Percentiles rank a stretch among this genome's conserved stretches.
phyloP scores from a whole-genome alignment of 2,329 filamentous ascomycete species.

The Fusarium burgessii region DNA sequence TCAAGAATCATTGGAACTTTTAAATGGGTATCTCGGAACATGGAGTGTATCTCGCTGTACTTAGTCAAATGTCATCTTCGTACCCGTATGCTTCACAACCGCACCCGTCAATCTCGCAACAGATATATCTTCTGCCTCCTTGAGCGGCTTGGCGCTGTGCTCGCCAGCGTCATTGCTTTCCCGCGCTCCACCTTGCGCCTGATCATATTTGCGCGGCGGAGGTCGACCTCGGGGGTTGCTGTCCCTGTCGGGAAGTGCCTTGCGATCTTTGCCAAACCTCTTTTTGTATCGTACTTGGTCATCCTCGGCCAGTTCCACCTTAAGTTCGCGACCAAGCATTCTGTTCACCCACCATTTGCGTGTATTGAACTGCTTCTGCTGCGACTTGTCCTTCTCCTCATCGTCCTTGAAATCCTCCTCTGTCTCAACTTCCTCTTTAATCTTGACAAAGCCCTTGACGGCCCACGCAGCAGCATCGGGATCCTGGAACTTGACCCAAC shows the following conservation, averaged over 20 bases:
- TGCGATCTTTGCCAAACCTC: conserved; percentile 80
- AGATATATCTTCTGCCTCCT: conserved; percentile 60
- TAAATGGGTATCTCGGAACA: conserved; percentile 41
- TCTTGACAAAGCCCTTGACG: conserved; percentile 83
- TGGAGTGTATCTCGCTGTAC: conserved; percentile 33
- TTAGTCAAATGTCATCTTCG: conserved; percentile 85
- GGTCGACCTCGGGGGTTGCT: conserved; percentile 48
- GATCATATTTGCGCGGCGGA: conserved; percentile 51
- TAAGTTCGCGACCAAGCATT: conserved; percentile 81
- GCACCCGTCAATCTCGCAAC: conserved; percentile 78
- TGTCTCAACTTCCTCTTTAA: conserved; percentile 73
- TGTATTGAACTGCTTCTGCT: conserved; percentile 66
- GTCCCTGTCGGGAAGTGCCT: conserved; percentile 46
- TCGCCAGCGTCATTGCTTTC: conserved; percentile 47
- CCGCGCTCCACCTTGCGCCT: conserved; percentile 26
- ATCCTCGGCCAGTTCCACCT: conserved; percentile 95
- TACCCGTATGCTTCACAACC: conserved; percentile 82
- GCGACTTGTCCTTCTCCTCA: conserved; percentile 53
- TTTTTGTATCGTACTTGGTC: conserved; percentile 91
- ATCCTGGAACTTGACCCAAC: conserved; percentile 92
- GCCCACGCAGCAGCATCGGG: conserved; percentile 75
- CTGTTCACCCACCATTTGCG: conserved; percentile 88
- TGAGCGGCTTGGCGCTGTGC: conserved; percentile 51
- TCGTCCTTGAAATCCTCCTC: conserved; percentile 69
- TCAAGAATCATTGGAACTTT: conserved; percentile 13